Evolutionary conservation across 83 land plant genomes (phyloP).

Genomic region (Thuja plicata): DNA sequence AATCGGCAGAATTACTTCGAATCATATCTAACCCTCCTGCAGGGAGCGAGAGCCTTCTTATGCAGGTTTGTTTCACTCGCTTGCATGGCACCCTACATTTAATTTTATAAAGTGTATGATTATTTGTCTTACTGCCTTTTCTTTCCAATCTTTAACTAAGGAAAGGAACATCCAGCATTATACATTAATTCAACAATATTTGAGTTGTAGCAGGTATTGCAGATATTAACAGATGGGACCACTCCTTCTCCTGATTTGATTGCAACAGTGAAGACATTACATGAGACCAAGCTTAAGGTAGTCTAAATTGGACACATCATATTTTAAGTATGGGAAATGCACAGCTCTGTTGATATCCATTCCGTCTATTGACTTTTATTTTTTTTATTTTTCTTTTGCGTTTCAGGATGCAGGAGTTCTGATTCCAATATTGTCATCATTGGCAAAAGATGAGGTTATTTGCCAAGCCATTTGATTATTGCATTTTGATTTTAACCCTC

Average conservation of each 20-base stretch:
- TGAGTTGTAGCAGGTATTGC: conserved; percentile 62
- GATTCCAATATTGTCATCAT: conserved; percentile 79
- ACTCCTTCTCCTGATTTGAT: conserved; percentile 74
- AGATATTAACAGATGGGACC: conserved; percentile 74
- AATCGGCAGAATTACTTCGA: conserved; percentile 74
- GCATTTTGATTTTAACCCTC: neutral
- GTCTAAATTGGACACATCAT: neutral
- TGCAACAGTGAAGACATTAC: conserved; percentile 64
- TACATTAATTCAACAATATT: neutral
- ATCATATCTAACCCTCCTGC: conserved; percentile 87
- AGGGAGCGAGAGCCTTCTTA: conserved; percentile 79
- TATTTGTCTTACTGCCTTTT: neutral
- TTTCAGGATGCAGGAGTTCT: conserved; percentile 87
- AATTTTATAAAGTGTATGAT: neutral
- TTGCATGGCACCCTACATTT: neutral
- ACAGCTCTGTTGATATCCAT: neutral
- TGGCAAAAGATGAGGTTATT: conserved; percentile 91
- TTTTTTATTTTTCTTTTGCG: neutral
- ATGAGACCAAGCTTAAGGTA: conserved; percentile 82
- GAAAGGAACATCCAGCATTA: neutral
- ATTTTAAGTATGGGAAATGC: neutral
- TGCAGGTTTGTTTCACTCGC: conserved; percentile 49
- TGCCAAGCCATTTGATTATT: neutral
- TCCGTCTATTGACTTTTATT: neutral
- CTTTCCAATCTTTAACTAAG: too few relatives aligned